These are phyloP conservation scores for Pyricularia sp. DNA, from an alignment of 2,329 filamentous ascomycete genomes.

Conservation along the genomic window DNA sequence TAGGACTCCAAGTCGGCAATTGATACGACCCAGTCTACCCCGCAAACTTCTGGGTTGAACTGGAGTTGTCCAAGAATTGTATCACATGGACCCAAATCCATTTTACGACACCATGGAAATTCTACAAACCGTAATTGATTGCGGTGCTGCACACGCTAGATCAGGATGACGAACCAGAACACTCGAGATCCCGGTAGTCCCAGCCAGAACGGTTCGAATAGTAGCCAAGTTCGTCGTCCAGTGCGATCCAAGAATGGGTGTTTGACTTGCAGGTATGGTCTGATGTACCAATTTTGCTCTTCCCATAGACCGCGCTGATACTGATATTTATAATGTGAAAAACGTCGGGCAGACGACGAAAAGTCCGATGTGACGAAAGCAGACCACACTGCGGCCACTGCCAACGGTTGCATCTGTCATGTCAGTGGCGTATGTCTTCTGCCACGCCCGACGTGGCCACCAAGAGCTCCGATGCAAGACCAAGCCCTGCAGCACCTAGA, in stretches of 20 bases:
- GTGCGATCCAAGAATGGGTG: slow-evolving; percentile 26
- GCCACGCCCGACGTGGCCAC: neutral
- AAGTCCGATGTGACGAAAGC: slow-evolving; percentile 41
- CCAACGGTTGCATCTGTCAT: slow-evolving; percentile 37
- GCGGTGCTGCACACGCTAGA: neutral
- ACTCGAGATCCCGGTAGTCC: neutral
- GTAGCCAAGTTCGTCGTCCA: neutral
- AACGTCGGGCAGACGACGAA: slow-evolving; percentile 27
- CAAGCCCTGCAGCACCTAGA: neutral
- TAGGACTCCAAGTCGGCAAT: neutral
- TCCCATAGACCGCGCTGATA: neutral
- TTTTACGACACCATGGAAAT: neutral
- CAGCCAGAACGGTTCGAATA: neutral
- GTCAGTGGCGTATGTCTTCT: slow-evolving; percentile 28
- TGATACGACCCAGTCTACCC: neutral
- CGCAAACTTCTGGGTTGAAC: neutral
- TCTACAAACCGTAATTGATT: neutral
- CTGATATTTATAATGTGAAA: slow-evolving; percentile 3
- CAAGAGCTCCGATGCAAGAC: neutral
- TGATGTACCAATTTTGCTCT: slow-evolving; percentile 2
- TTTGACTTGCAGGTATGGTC: slow-evolving; percentile 30
- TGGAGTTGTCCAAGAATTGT: neutral
- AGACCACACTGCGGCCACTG: slow-evolving; percentile 39
- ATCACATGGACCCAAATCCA: neutral
- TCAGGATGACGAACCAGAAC: neutral